Base-by-base conservation (phyloP, 2,329 filamentous ascomycete species). In the Penicillium sp. region DNA sequence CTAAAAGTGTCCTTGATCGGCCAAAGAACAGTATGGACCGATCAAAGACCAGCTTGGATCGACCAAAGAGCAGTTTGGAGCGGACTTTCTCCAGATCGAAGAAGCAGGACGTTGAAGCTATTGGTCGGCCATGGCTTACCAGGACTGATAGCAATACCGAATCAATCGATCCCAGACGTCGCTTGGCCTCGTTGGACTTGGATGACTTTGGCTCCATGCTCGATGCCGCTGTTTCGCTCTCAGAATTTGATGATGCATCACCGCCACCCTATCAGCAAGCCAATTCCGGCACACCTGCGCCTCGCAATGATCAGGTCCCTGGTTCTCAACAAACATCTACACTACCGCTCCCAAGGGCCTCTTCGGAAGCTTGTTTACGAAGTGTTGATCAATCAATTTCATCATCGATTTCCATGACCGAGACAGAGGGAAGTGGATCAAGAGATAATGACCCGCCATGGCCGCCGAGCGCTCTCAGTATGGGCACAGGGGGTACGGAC, bases 61-160 rank as follows among this genome's bases (percentile, higher is more conserved):
- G 49, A 27, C 48, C 48, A 4, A 71, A 68, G 49, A 61, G 54
- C 31, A 70, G 64, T 39, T 31, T 68, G 11, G 68, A 66, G 16
- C 53, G 49, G 22, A 60, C 48, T 58, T 65, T 56, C 45, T 71
- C 71, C n/a, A 66, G 56, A 52, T 71, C 70, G 0, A 72, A 59
- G 33, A 68, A 59, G 54, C 65, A 68, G 35, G 73, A 76, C 49
- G 69, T 76, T 21, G 72, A 76, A 55, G 68, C 60, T 24, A 75
- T 75, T 51, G 74, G 73, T 24, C 73, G 69, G 50, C 72, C 73
- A 49, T 76, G 73, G 73, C 57, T 76, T 43, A 67, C 65, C 31
- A 67, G 67, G 50, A 66, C 65, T n/a, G 60, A 61, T 37, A 62
- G 67, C 43, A 57, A 49, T 19, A 59, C 54, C 22, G 62, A 52